A percentile compares a stretch with the other conserved stretches of the same genome.
Conservation (phyloP, 768 basidiomycete species). For the Lactarius sp. region DNA sequence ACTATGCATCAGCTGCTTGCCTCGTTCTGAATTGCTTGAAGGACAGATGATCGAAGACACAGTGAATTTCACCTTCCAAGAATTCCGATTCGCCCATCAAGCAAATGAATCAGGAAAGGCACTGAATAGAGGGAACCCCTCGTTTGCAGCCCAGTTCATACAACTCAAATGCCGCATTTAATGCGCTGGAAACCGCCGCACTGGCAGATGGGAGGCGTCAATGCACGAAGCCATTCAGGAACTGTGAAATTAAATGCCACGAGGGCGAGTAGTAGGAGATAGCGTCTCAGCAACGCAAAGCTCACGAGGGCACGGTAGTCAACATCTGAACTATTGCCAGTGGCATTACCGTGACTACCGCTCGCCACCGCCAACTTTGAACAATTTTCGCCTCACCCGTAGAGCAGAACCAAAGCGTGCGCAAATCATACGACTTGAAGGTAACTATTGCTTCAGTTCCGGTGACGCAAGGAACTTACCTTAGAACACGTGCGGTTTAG, state of each 20-base stretch:
- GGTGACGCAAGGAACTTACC: too few species aligned
- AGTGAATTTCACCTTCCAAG: too few species aligned
- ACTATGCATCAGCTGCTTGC: background rate
- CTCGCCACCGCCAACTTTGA: too few species aligned
- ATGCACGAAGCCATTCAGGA: too few species aligned
- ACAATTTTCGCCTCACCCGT: too few species aligned
- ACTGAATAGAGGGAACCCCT: background rate
- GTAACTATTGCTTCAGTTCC: too few species aligned
- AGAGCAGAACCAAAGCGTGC: background rate
- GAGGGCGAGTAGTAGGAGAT: background rate
- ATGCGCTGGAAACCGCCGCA: too few species aligned
- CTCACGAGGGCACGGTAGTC: background rate
- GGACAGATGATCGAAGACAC: background rate
- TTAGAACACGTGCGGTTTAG: too few species aligned
- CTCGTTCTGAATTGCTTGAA: background rate
- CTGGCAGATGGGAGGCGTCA: too few species aligned
- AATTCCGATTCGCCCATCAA: too few species aligned
- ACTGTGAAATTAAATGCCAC: background rate
- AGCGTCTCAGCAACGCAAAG: background rate
- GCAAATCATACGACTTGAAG: background rate
- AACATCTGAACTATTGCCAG: background rate
- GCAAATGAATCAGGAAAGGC: background rate
- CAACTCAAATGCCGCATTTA: too few species aligned
- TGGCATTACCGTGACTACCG: background rate
- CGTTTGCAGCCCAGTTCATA: background rate